A percentile compares a stretch with the other conserved stretches of the same genome.
Conservation (phyloP, 176 grass and related monocot genomes). For the Echinochloa phyllopogon region DNA sequence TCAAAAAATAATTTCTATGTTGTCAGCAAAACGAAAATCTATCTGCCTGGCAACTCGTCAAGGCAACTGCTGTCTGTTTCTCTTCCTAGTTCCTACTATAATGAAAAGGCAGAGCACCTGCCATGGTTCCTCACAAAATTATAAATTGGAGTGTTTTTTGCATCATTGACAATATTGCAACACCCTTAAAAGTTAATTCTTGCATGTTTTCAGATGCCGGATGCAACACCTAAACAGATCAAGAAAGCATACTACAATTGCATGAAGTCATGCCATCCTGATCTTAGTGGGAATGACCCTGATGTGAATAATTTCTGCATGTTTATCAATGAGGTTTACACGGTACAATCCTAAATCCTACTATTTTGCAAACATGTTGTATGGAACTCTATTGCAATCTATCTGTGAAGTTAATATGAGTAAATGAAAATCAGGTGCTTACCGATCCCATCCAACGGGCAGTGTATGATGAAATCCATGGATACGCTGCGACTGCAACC, state of each 20-base stretch:
- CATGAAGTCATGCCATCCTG: conserved; percentile 97
- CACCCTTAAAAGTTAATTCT: not conserved
- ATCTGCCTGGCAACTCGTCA: too few relatives aligned
- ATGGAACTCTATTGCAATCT: conserved; percentile 2
- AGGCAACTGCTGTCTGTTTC: too few relatives aligned
- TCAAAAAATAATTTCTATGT: too few relatives aligned
- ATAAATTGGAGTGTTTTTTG: not conserved
- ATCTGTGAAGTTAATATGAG: conserved; percentile 42
- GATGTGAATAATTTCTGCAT: conserved; percentile 97
- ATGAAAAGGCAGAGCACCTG: too few relatives aligned
- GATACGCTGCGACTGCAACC: conserved; percentile 71
- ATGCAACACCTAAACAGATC: conserved; percentile 91
- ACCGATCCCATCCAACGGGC: conserved; percentile 87
- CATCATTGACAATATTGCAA: not conserved
- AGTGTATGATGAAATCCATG: conserved; percentile 96
- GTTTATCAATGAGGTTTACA: conserved; percentile 98
- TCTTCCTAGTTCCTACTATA: too few relatives aligned
- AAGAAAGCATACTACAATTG: conserved; percentile 96
- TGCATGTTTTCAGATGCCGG: conserved; percentile 75
- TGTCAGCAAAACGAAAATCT: too few relatives aligned
- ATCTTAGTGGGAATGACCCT: conserved; percentile 92
- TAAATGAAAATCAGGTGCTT: conserved; percentile 65
- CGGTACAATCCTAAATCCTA: conserved; percentile 46
- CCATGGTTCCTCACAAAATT: too few relatives aligned
- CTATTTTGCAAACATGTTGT: not conserved